phyloP scores from a whole-genome alignment of 208 protist genomes.

The Tetramitus jugosus region DNA sequence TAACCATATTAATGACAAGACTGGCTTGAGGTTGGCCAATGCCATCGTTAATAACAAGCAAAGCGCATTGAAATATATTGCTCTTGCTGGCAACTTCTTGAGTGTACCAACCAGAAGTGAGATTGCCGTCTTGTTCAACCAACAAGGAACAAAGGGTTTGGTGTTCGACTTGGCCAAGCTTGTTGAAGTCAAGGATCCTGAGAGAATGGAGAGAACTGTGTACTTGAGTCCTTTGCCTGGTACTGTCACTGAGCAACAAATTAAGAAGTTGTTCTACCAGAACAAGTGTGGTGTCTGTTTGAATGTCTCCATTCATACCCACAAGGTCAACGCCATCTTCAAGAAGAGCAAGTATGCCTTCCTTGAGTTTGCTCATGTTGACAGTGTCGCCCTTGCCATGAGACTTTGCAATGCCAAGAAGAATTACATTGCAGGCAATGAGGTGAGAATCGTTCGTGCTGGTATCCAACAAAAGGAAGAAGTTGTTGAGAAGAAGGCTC shows the following conservation, averaged over 20 bases:
- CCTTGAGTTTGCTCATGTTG: slow-evolving; percentile 11
- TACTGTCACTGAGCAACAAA: neutral
- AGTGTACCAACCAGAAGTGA: neutral
- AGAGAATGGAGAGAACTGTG: neutral
- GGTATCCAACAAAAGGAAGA: neutral
- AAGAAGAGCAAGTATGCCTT: neutral
- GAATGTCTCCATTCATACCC: slow-evolving; percentile 4
- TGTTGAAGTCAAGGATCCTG: neutral
- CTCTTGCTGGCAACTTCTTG: slow-evolving; percentile 8
- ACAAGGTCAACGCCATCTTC: neutral
- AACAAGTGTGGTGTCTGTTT: slow-evolving; percentile 2
- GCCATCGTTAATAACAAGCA: neutral
- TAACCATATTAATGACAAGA: slow-evolving; percentile 4
- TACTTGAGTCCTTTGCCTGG: neutral
- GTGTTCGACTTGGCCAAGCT: slow-evolving; percentile 8
- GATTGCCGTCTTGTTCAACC: neutral
- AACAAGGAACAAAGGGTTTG: neutral
- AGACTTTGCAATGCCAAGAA: neutral
- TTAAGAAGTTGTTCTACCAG: slow-evolving; percentile 12
- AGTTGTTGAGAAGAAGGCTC: neutral
- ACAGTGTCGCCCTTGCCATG: neutral
- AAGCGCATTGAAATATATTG: neutral
- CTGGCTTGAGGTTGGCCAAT: neutral
- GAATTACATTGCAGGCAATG: neutral
- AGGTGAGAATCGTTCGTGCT: neutral